Evolutionary conservation across 495 filamentous ascomycete species (phyloP), one percentile per base, ranked within the genome.

Genomic region (Lasiosphaeria hispida): DNA sequence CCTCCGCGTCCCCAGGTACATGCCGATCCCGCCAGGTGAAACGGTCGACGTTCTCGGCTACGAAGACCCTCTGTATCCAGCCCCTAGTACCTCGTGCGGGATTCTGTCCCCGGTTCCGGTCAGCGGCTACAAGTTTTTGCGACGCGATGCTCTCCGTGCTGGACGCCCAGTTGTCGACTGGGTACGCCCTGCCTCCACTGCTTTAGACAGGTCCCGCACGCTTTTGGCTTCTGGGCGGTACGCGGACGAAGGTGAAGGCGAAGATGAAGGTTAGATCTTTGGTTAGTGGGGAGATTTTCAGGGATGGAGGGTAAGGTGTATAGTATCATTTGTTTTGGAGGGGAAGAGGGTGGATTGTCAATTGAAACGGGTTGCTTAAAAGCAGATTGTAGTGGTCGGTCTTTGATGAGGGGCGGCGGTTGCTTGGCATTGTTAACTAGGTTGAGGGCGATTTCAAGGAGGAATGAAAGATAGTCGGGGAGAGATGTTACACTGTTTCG

Each of bases 171-270:
- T 53, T 40, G 37, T 57, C 44, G 36, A 50, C 15, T 57, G 55
- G 44, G 47, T 50, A 15, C 55, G 55, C 17, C 55, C 55, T 14
- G 14, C 35, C 9, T 6, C 44, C 7, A 40, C 36, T 23, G 45
- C 14, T 34, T n/a, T 50, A 34, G 55, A 57, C 38, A 34, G 17
- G 34, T 41, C 55, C 23, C 55, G 55, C 45, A 37, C 34, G 34
- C 45, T 57, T 17, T 38, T 57, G 17, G 55, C 55, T 15, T 40
- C 44, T 2, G 55, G 55, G 14, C 17, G 34, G 55, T 57, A 57
- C 55, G 44, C 37, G 44, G 55, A 57, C 19, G 55, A 48, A 35
- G 45, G 7, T 33, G 19, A 48, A 30, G 30, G 45, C 45, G 18
- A 30, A 48, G 45, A 10, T 48, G 45, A 44, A 44, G 14, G 42